Evolutionary conservation across 2,329 filamentous ascomycete species (phyloP).

Genomic region (Neonectria magnoliae): DNA sequence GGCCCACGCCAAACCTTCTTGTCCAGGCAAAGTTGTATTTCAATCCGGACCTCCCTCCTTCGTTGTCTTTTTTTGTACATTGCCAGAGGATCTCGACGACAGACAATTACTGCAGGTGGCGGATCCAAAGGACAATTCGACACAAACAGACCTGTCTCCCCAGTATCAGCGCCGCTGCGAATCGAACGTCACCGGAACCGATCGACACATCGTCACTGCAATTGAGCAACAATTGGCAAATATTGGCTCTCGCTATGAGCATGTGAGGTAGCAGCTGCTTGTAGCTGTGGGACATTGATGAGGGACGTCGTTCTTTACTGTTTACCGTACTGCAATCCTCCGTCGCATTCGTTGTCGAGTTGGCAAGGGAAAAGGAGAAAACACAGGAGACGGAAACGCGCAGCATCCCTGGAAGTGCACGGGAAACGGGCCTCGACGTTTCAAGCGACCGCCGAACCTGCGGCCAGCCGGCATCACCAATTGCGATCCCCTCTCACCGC

Average conservation of each 20-base stretch:
- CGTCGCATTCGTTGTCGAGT: background rate
- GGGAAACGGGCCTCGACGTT: background rate
- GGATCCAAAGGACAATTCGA: background rate
- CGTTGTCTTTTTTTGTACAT: constrained; percentile 8
- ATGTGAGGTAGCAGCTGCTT: background rate
- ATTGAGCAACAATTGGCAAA: constrained; percentile 6
- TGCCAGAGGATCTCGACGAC: background rate
- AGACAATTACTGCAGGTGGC: constrained; percentile 5
- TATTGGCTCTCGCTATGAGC: constrained; percentile 6
- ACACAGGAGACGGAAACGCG: background rate
- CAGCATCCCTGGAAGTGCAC: background rate
- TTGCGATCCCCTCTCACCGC: background rate
- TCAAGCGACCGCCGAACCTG: background rate
- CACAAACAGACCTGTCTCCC: background rate
- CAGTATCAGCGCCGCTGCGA: constrained; percentile 12
- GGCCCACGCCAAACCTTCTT: constrained; percentile 21
- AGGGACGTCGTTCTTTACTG: background rate
- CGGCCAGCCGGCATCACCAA: background rate
- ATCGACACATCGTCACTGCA: constrained; percentile 8
- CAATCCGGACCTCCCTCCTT: constrained; percentile 22
- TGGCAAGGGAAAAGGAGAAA: background rate
- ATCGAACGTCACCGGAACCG: constrained; percentile 5
- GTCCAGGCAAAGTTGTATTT: constrained; percentile 28
- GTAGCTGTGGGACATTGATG: background rate
- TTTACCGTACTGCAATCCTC: background rate